Percentiles rank a stretch among this genome's conserved stretches.
Evolutionary conservation across 2,329 filamentous ascomycete genomes (phyloP).

Genomic region (Purpureocillium lavendulum): DNA sequence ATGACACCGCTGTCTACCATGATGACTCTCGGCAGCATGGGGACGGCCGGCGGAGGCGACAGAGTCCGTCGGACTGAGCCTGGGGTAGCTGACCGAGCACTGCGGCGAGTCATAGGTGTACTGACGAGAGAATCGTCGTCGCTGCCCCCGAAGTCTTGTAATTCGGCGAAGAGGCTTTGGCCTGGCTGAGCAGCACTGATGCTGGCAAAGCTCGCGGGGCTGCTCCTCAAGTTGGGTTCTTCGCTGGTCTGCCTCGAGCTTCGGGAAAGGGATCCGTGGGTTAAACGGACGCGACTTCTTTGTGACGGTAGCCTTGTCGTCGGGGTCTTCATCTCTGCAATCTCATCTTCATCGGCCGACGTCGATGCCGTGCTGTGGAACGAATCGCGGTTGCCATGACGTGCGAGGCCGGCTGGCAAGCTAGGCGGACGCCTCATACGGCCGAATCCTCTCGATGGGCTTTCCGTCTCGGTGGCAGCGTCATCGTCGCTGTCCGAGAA

Average conservation of each 20-base stretch:
- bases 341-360: conserved; percentile 65
- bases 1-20: conserved; percentile 56
- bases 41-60: conserved; percentile 40
- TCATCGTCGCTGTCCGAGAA: conserved; percentile 68
- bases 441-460: conserved; percentile 35
- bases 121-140: conserved; percentile 60
- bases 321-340: conserved; percentile 51
- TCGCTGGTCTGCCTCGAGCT: conserved; percentile 55
- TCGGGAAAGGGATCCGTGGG: conserved; percentile 50
- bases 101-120: conserved; percentile 43
- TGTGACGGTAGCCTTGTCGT: conserved; percentile 50
- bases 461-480: conserved; percentile 87
- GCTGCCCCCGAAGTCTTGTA: conserved; percentile 70
- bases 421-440: conserved; percentile 32
- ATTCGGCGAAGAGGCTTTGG: conserved; percentile 85
- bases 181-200: conserved; percentile 44
- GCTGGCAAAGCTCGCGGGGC: conserved; percentile 47
- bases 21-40: conserved; percentile 38
- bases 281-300: conserved; percentile 64
- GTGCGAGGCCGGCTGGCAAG: conserved; percentile 25
- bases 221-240: conserved; percentile 48
- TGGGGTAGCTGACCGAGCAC: conserved; percentile 38
- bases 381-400: conserved; percentile 52
- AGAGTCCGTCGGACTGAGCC: conserved; percentile 33
- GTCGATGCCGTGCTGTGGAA: conserved; percentile 85